Conservation (phyloP, 192 early-diverging fungal species). For the Mortierella claussenii region DNA sequence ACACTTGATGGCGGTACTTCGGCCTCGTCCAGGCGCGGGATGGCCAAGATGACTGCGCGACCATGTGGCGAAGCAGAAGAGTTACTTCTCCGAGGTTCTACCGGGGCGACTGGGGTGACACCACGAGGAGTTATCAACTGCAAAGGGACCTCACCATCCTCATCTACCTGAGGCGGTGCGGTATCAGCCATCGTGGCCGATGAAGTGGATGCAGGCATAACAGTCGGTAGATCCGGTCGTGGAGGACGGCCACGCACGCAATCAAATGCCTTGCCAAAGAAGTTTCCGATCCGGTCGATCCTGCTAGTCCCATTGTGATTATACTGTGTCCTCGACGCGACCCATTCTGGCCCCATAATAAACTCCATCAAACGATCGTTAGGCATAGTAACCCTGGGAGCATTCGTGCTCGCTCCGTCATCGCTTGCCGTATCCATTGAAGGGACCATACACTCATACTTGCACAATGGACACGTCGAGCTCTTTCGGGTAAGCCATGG, state of each 20-base stretch:
- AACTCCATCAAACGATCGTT: constrained; percentile 47
- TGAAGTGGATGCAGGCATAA: not conserved
- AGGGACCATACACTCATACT: constrained; percentile 39
- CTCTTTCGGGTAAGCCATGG: constrained; percentile 56
- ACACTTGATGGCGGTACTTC: no score
- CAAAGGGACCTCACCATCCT: constrained; percentile 13
- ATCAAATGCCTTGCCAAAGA: constrained; percentile 1
- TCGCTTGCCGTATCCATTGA: not conserved
- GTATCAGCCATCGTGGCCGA: not conserved
- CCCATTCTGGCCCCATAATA: constrained; percentile 45
- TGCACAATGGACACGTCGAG: constrained; percentile 56
- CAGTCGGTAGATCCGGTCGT: not conserved
- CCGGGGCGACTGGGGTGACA: not conserved
- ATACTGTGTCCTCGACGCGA: constrained; percentile 20
- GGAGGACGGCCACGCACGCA: constrained; percentile 21
- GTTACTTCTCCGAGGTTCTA: not conserved
- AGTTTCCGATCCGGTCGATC: constrained; percentile 14
- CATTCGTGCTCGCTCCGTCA: not conserved
- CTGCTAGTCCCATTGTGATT: constrained; percentile 6
- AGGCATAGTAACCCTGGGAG: not conserved
- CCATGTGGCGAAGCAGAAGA: not conserved
- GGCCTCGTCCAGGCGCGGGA: no score
- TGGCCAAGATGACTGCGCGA: not conserved
- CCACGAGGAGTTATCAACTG: constrained; percentile 9
- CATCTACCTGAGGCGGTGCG: not conserved